A percentile compares a stretch with the other conserved stretches of the same genome.
These are phyloP conservation scores for Puccinia triticina DNA, from an alignment of 1,284 basidiomycete species.

Conservation along the genomic window DNA sequence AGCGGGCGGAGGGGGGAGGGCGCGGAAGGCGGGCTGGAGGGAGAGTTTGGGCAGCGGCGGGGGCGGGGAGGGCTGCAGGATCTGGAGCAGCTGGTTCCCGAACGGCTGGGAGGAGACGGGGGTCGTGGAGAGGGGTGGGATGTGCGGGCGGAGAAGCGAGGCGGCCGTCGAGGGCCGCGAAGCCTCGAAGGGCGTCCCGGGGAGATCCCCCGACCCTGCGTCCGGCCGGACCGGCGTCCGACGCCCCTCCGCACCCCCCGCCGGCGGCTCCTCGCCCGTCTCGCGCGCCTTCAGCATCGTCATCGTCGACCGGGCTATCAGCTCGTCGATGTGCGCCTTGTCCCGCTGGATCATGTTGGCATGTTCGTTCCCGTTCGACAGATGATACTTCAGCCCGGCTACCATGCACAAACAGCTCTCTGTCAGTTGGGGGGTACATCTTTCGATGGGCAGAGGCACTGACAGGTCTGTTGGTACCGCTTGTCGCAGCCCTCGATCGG, in stretches of 20 bases:
- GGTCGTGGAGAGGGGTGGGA: no score
- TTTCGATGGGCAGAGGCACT: not conserved
- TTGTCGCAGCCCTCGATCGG: slow-evolving; percentile 43
- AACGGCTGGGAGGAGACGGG: no score
- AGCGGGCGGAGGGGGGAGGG: not conserved
- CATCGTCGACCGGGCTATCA: slow-evolving; percentile 35
- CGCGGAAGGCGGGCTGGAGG: not conserved
- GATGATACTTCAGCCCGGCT: slow-evolving; percentile 50
- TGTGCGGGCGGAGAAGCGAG: no score
- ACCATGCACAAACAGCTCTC: not conserved
- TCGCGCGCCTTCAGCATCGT: slow-evolving; percentile 31
- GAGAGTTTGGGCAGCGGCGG: not conserved
- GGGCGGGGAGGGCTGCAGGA: not conserved
- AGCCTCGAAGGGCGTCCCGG: no score
- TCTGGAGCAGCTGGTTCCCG: no score
- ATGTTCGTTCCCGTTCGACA: slow-evolving; percentile 42
- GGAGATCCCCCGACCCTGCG: no score
- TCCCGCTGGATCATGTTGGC: slow-evolving; percentile 22
- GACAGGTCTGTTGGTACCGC: slow-evolving; percentile 42
- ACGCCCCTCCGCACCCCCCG: no score
- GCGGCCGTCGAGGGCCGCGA: no score
- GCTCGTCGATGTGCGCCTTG: slow-evolving; percentile 29
- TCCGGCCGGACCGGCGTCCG: no score
- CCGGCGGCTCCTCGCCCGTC: not conserved
- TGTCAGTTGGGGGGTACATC: not conserved